A percentile compares a stretch with the other conserved stretches of the same genome.
phyloP scores from a whole-genome alignment of 306 rosid genomes.

The Lotus japonicus region DNA sequence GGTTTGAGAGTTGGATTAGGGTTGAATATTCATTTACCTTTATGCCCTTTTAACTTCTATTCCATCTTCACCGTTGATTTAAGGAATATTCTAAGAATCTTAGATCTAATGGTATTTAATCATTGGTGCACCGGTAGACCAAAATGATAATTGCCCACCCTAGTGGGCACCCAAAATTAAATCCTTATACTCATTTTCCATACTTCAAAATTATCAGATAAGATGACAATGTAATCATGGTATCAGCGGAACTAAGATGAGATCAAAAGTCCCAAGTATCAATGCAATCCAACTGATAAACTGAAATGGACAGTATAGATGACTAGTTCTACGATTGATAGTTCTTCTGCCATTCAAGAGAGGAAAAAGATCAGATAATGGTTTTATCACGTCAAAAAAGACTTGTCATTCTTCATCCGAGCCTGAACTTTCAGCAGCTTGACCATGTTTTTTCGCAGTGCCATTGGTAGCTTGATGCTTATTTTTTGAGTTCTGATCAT shows the following conservation, averaged over 20 bases:
- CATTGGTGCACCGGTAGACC: no score
- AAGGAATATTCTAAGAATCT: no score
- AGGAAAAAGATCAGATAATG: neutral
- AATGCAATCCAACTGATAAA: conserved; percentile 16
- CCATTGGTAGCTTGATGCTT: conserved; percentile 40
- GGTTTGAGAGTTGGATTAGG: no score
- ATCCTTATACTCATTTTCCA: conserved; percentile 15
- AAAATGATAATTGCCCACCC: no score
- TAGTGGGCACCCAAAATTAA: no score
- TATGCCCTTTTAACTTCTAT: no score
- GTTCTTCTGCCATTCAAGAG: conserved; percentile 10
- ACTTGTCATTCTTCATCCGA: conserved; percentile 42
- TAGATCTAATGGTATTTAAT: no score
- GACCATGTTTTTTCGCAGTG: conserved; percentile 26
- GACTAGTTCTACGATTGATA: conserved; percentile 16
- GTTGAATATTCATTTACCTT: no score
- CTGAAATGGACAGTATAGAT: conserved; percentile 2
- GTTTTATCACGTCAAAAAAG: conserved; percentile 13
- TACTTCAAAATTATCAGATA: conserved; percentile 6
- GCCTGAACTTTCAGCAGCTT: conserved; percentile 34
- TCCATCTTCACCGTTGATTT: no score
- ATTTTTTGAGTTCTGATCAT: conserved; percentile 38
- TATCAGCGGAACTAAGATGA: conserved; percentile 23
- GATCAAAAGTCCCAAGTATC: neutral
- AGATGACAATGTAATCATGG: conserved; percentile 12